phyloP scores from a whole-genome alignment of 495 filamentous ascomycete species.

The Penicillium canescens region DNA sequence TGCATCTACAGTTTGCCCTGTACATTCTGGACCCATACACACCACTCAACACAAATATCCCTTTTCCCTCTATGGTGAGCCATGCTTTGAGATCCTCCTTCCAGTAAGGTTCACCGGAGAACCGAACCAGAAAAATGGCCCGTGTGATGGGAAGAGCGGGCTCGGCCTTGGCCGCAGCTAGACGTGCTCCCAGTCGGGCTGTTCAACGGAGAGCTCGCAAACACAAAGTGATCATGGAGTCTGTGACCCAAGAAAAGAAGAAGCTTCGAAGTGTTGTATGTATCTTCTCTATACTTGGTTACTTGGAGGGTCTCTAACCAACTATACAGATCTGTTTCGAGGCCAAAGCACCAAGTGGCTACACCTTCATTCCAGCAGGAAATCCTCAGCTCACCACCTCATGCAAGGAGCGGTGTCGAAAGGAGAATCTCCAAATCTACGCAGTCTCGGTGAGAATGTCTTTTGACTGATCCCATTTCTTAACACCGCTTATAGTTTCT shows the following conservation, averaged over 20 bases:
- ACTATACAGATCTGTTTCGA: constrained; percentile 47
- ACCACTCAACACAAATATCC: not conserved
- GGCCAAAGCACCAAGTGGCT: constrained; percentile 67
- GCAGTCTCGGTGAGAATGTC: constrained; percentile 68
- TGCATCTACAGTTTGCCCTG: not conserved
- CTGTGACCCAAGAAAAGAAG: constrained; percentile 59
- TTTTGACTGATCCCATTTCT: not conserved
- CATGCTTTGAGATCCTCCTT: constrained; percentile 1
- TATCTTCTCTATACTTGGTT: constrained; percentile 16
- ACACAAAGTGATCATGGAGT: constrained; percentile 60
- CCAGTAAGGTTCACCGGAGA: constrained; percentile 11
- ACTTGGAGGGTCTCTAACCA: constrained; percentile 19
- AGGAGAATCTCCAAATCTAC: constrained; percentile 64
- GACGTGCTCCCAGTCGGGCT: constrained; percentile 34
- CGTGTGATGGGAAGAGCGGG: constrained; percentile 37
- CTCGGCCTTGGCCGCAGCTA: constrained; percentile 26
- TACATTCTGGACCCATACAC: not conserved
- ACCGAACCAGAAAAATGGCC: constrained; percentile 31
- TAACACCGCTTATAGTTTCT: constrained; percentile 12
- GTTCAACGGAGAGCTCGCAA: constrained; percentile 41
- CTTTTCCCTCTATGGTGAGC: not conserved
- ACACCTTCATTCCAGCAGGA: constrained; percentile 80
- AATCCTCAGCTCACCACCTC: constrained; percentile 69
- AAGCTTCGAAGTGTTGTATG: constrained; percentile 58
- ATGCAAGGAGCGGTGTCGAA: constrained; percentile 80